A percentile compares a stretch with the other conserved stretches of the same genome.
phyloP scores from a whole-genome alignment of 176 grass and related monocot genomes.

The Carex kokanica region DNA sequence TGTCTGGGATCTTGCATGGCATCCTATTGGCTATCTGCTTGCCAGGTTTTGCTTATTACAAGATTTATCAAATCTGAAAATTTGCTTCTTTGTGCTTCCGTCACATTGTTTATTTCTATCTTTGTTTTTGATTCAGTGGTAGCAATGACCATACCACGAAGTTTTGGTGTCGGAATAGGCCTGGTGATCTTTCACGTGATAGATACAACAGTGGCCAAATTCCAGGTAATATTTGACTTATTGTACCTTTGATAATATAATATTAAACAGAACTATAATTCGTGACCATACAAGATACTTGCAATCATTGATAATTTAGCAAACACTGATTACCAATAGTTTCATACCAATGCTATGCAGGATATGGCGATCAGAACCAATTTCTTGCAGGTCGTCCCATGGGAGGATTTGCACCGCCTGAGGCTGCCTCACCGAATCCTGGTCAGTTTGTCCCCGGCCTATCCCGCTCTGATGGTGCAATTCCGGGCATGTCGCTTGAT shows the following conservation, averaged over 20 bases:
- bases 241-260: neutral
- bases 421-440: conserved; percentile 47
- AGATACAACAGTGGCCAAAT: conserved; percentile 72
- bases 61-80: conserved; percentile 3
- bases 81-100: conserved; percentile 12
- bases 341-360: conserved; percentile 36
- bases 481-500: conserved; percentile 83
- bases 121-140: conserved; percentile 46
- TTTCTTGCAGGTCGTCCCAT: conserved; percentile 44
- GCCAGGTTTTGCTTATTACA: conserved; percentile 54
- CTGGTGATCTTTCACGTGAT: conserved; percentile 86
- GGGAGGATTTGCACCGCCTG: conserved; percentile 60
- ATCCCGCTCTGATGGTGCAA: conserved; percentile 70
- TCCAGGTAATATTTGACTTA: conserved; percentile 43
- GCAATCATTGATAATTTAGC: neutral
- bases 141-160: conserved; percentile 95
- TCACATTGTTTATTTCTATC: neutral
- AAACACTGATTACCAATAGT: neutral
- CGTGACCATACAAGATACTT: neutral
- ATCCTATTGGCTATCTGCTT: conserved; percentile 99
- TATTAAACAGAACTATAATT: neutral
- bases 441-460: conserved; percentile 67
- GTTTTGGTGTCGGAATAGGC: conserved; percentile 98
- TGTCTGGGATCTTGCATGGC: conserved; percentile 99
- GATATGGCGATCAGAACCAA: conserved; percentile 82